These are phyloP conservation scores for Buddleja alternifolia DNA, from an alignment of 257 asterid genomes.

Conservation along the genomic window DNA sequence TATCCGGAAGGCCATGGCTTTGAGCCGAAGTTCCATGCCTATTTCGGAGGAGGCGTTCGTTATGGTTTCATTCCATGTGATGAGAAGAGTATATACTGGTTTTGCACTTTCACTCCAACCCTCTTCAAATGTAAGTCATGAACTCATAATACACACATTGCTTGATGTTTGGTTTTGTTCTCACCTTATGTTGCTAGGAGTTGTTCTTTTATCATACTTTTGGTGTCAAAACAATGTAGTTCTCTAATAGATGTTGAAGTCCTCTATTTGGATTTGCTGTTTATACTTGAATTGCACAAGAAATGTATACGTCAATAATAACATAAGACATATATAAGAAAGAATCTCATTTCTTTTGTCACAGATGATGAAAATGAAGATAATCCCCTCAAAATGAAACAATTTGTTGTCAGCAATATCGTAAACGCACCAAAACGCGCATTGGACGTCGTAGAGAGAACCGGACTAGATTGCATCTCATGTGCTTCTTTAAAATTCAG, in stretches of 20 bases:
- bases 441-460: conserved; percentile 48
- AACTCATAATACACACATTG: background rate
- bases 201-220: too few species aligned
- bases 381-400: conserved; percentile 64
- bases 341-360: background rate
- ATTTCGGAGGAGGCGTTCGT: conserved; percentile 71
- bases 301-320: too few species aligned
- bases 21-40: conserved; percentile 47
- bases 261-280: too few species aligned
- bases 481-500: conserved; percentile 53
- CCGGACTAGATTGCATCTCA: conserved; percentile 48
- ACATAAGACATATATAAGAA: background rate
- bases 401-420: conserved; percentile 52
- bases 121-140: conserved; percentile 50
- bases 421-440: conserved; percentile 37
- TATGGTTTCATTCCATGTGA: conserved; percentile 66
- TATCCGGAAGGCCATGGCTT: conserved; percentile 66
- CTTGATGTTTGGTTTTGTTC: background rate
- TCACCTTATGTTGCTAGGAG: too few species aligned
- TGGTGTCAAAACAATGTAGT: too few species aligned
- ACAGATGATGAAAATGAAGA: conserved; percentile 51
- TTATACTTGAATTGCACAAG: too few species aligned
- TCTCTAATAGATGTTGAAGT: too few species aligned
- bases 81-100: conserved; percentile 69
- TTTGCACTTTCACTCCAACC: conserved; percentile 60